Evolutionary conservation across 2,329 filamentous ascomycete genomes (phyloP), one percentile per base, ranked within the genome.

Genomic region (Zalaria obscura): DNA sequence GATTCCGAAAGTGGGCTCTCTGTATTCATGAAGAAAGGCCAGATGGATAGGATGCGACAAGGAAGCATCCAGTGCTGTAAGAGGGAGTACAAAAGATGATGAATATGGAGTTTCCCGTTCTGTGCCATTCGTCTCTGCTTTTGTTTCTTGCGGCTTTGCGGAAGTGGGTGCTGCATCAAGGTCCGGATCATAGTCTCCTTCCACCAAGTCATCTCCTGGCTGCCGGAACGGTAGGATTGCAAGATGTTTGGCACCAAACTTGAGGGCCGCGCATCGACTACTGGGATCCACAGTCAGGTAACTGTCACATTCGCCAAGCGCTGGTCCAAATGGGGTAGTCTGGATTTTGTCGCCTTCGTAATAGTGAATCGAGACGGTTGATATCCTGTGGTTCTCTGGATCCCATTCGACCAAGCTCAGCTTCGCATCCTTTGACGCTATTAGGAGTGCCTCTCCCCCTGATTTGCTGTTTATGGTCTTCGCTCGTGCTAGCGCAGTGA

Each of bases 1-100:
- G 46, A 98, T 88, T 43, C 89, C 91, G 65, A 98, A 94, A 0
- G 91, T 98, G 8, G 91, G 89, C 62, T 96, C 91, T 60, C 91
- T 80, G 62, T 98, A 98, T 66, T 96, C 89, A 70, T 96, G 77
- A 49, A 98, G 68, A 61, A 98, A 98, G 42, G 84, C 80, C 55
- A 98, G 76, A 57, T 94, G 85, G 55, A 95, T 78, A 38, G 89
- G 87, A 62, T 94, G 83, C 45, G 89, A 77, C 51, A 98, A 72
- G 48, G 75, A 78, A 47, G 88, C 83, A 61, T 96, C 89, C 62
- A 98, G 73, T 54, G 87, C 78, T 40, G 88, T 86, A 50, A 96
- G 72, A 48, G 87, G 83, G 49, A 98, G 73, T 48, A 96, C 89
- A 67, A 96, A 98, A 43, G 91, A 96, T 29, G 87, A 75, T 53